Evolutionary conservation across 169 alveolate genomes (phyloP), one percentile per base, ranked within the genome.

Genomic region (Blepharisma undulans): DNA sequence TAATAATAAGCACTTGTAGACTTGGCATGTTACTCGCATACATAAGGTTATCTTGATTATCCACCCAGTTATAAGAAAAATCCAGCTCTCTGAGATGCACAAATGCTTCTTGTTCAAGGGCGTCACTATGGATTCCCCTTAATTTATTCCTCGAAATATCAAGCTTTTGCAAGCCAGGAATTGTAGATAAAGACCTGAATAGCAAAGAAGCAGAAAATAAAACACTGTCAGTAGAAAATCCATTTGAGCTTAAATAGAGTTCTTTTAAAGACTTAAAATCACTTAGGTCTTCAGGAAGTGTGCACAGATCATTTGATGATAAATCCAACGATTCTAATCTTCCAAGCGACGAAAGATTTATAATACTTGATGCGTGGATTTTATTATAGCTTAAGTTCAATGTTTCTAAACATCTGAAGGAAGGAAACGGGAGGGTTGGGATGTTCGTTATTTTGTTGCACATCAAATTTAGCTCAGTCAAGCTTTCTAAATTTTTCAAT

Each of bases 121-220:
- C 90, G 3, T 94, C 96, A 21, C 32, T 60, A 78, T 94, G 94
- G 30, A 94, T 32, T 72, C 90, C 93, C 27, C 92, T 22, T 19
- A 94, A 81, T 71, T 92, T 92, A 80, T 94, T 94, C 48, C 95
- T 79, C 2, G 93, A 78, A n/a, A 94, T 27, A 74, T 94, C 93
- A 3, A 94, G 88, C 30, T 91, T 84, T 90, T 92, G 93, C 22
- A 94, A 81, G 27, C 84, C 72, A 8, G 93, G 93, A 30, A 94
- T 86, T 22, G 87, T 30, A 14, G 92, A 92, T 2, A 94, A 76
- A 8, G 93, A n/a, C 29, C 81, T 71, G 82, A 94, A 90, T 18
- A 92, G 32, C 10, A 85, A 72, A 16, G 91, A 27, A 16, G 96
- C 95, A 72, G 90, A 85, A 33, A 94, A 82, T 29, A 94, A 30